Percentiles rank a stretch among this genome's conserved stretches.
These are phyloP conservation scores for Ogataea nitratoaversa DNA, from an alignment of 805 yeast species.

Conservation along the genomic window DNA sequence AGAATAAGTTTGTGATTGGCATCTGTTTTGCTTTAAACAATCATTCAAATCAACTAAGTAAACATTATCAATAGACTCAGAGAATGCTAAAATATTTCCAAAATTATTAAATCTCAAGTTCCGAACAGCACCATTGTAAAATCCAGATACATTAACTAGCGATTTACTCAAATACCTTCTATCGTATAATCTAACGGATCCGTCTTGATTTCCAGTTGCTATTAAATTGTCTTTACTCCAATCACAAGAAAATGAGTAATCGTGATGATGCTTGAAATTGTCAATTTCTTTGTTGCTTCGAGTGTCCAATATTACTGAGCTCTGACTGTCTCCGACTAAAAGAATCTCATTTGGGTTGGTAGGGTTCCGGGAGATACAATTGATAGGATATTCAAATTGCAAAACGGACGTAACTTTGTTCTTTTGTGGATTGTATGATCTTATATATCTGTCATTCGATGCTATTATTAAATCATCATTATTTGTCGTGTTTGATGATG, in stretches of 20 bases:
- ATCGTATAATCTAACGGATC: constrained; percentile 52
- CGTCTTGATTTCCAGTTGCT: constrained; percentile 60
- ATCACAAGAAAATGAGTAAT: constrained; percentile 57
- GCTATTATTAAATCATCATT: constrained; percentile 39
- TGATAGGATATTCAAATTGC: constrained; percentile 44
- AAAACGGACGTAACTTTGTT: constrained; percentile 13
- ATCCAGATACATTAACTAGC: constrained; percentile 15
- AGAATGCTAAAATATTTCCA: constrained; percentile 38
- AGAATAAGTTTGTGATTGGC: neutral
- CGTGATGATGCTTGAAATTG: constrained; percentile 42
- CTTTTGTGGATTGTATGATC: constrained; percentile 36
- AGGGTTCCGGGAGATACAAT: constrained; percentile 43
- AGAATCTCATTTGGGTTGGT: constrained; percentile 34
- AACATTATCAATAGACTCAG: constrained; percentile 56
- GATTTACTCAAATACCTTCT: constrained; percentile 29
- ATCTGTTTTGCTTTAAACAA: neutral
- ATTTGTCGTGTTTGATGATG: constrained; percentile 23
- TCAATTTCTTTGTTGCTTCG: constrained; percentile 18
- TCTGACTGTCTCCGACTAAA: constrained; percentile 48
- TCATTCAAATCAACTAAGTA: constrained; percentile 39
- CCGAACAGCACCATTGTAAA: constrained; percentile 43
- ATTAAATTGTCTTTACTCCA: constrained; percentile 44
- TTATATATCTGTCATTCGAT: constrained; percentile 44
- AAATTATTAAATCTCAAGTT: constrained; percentile 44
- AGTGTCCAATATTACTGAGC: constrained; percentile 42